Base-by-base conservation (phyloP, 2,329 filamentous ascomycete genomes). In the Aspergillus terreus region DNA sequence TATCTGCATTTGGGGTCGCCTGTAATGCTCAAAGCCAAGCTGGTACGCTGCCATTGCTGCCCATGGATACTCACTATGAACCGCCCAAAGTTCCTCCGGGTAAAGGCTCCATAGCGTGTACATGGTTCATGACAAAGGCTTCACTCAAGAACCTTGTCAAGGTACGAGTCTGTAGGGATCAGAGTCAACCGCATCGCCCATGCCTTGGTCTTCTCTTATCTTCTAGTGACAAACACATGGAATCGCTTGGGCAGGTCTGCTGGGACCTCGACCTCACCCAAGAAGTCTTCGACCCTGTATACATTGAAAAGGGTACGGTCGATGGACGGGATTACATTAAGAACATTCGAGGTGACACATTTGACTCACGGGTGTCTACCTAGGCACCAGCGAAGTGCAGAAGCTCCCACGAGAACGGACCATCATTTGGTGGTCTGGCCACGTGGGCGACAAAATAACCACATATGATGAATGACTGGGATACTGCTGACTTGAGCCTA, bases 111-210 rank as follows among this genome's bases (percentile, higher is more conserved):
- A 36, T 48, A 14, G 6, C 15, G 4, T 6, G 12, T 15, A 27
- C 27, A 23, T 58, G 54, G 56, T 60, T 50, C 33, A 47, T 58
- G 52, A 55, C 49, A 30, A 50, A 50, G 7, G 54, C 52, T 1
- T 14, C 42, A 7, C 56, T 58, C 10, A 30, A 47, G 2, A 49
- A 41, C 27, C 48, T 58, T 25, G 33, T 47, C 2, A 58, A 49
- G 30, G 53, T 58, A 3, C 44, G 49, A 11, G 44, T 56, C 7
- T 58, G 50, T 25, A 57, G 54, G 25, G 49, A 58, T 48, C 12
- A 15, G 27, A 11, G 50, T 6, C 41, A 52, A 30, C 5, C 45
- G 7, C 52, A 60, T 32, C 32, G 27, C 35, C 56, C 56, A 30
- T 49, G 44, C 15, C 27, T 55, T 5, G 54, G 51, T 23, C 36